A percentile compares a stretch with the other conserved stretches of the same genome.
Evolutionary conservation across 257 asterid genomes (phyloP).

Genomic region (Ballota nigra): DNA sequence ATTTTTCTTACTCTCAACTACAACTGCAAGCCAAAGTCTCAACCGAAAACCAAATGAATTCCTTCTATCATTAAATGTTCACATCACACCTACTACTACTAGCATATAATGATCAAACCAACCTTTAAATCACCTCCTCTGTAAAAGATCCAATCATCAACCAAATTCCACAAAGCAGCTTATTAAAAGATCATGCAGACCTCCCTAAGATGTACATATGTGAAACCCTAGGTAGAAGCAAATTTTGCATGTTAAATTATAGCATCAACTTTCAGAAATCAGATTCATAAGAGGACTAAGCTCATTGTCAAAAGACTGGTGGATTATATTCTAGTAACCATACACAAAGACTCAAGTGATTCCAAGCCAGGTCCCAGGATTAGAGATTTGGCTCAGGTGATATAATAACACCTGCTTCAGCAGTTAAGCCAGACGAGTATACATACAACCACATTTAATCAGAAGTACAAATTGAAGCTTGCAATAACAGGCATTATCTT

Average conservation of each 20-base stretch:
- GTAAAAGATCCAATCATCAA: background rate
- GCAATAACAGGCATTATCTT: background rate
- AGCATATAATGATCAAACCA: too few relatives aligned
- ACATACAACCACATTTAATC: background rate
- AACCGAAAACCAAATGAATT: too few relatives aligned
- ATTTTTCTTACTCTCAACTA: too few relatives aligned
- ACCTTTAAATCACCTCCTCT: too few relatives aligned
- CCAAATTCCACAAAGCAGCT: background rate
- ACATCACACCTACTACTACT: too few relatives aligned
- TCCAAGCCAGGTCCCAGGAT: conserved; percentile 1
- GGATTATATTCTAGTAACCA: background rate
- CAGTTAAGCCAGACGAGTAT: background rate
- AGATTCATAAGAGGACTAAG: conserved; percentile 4
- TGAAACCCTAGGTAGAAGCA: background rate
- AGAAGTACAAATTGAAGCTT: background rate
- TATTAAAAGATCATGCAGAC: conserved; percentile 2
- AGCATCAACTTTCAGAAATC: conserved; percentile 5
- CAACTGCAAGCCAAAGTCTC: too few relatives aligned
- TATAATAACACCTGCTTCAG: background rate
- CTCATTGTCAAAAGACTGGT: background rate
- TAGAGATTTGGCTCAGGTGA: background rate
- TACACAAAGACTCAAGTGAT: background rate
- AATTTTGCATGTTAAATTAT: background rate
- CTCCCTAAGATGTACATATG: conserved; percentile 4
- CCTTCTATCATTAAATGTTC: too few relatives aligned